Base-by-base conservation (phyloP, 1,284 basidiomycete genomes). In the Puccinia brachypodii region DNA sequence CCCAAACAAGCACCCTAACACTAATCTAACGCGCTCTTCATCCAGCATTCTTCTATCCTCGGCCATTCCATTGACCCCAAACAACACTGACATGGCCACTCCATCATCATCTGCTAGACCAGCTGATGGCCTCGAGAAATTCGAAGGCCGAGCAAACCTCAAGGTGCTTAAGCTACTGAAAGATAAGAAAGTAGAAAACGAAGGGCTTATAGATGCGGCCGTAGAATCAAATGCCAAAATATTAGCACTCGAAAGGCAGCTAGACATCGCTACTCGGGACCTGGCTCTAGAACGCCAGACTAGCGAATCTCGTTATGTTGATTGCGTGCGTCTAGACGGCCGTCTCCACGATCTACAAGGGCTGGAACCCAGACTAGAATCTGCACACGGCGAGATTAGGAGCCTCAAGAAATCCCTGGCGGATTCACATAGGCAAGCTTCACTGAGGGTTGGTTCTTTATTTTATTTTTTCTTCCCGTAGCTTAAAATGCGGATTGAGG, bases 201-300 rank as follows among this genome's bases (percentile, higher is more conserved):
- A 42, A 68, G 64, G 44, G 64, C 64, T 68, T 8, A 68, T 42
- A 44, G 40, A 16, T n/a, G 64, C 64, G 25, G 38, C 40, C n/a
- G 14, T 42, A 14, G 64, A 68, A 25, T 38, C 38, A n/a, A 68
- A 38, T 22, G 40, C 22, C n/a, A 68, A 1, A 44, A 42, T 22
- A 68, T 68, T 38, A 40, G 42, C 64, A n/a, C 38, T 68, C 64
- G 64, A 68, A 44, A 68, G 44, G 38, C 64, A 68, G 22, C 64
- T 68, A 1, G 64, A 68, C n/a, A 38, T 28, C 40, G 44, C n/a
- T 14, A 28, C 22, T 25, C 22, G 28, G 22, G 64, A 68, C 4
- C 16, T 68, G 40, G 28, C 3, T 13, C n/a, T 68, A 44, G 64
- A 38, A 25, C 64, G 42, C n/a, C 64, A 68, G 25, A 68, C 64